A percentile compares a stretch with the other conserved stretches of the same genome.
Conservation (phyloP, 148 eudicot species). For the Polygonum aviculare region DNA sequence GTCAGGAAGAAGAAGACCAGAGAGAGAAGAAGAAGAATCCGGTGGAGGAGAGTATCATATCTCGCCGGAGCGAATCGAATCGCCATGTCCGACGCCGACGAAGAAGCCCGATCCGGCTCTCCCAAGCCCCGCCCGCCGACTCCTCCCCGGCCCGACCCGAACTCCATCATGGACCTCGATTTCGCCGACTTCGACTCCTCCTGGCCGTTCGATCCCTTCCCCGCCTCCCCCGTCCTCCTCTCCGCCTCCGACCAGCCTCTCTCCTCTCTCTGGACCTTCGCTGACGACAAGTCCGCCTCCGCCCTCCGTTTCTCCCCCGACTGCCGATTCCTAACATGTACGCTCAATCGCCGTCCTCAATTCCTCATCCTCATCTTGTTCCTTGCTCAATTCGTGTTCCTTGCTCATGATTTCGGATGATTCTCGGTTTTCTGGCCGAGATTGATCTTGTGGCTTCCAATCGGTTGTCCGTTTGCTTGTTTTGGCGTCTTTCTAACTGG, state of each 20-base stretch:
- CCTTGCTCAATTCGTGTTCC: background rate
- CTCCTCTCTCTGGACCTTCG: slow-evolving; percentile 54
- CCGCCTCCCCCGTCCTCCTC: slow-evolving; percentile 29
- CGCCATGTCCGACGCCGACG: slow-evolving; percentile 1
- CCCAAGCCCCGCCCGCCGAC: background rate
- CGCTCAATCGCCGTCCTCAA: slow-evolving; percentile 3
- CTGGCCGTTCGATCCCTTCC: slow-evolving; percentile 81
- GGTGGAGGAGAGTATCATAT: background rate
- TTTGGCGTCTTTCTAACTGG: background rate
- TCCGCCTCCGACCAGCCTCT: slow-evolving; percentile 44
- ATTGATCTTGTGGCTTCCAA: background rate
- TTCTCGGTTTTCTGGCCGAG: background rate
- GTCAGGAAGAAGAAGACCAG: background rate
- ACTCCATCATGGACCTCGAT: slow-evolving; percentile 53
- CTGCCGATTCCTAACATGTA: slow-evolving; percentile 26
- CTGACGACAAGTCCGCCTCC: slow-evolving; percentile 14
- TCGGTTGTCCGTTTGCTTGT: background rate
- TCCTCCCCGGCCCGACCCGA: background rate
- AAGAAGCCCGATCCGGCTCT: background rate
- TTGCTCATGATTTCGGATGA: background rate
- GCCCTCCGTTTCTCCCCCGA: slow-evolving; percentile 20
- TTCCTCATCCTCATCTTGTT: background rate
- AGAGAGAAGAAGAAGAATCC: background rate
- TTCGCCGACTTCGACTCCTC: slow-evolving; percentile 53
- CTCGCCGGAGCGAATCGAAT: background rate